Evolutionary conservation across 352 stramenopile species (phyloP), one percentile per base, ranked within the genome.

Genomic region (Globisporangium heterothallicum): DNA sequence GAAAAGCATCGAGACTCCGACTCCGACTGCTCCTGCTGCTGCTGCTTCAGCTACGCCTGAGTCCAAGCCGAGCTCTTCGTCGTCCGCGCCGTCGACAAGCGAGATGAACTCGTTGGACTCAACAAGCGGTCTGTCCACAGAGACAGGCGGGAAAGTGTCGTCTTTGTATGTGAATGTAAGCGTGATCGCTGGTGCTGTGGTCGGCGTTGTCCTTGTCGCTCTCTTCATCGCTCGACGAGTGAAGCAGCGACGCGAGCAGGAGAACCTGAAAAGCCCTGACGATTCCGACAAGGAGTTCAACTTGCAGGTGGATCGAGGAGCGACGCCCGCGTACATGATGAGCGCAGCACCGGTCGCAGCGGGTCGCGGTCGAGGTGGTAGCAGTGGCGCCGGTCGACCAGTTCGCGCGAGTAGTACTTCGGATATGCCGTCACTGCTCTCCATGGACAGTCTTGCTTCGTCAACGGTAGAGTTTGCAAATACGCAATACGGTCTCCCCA

Each of bases 201-300:
- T 75, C 19, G 70, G 72, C 12, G 61, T 74, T 12, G 40, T 84
- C 18, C 52, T 85, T 26, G 59, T 88, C 10, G 54, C 66, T 6
- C 22, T 76, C 3, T 86, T 90, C 47, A 62, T 90, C 21, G 55
- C 64, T 10, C 67, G 57, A 10, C 67, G 70, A 29, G 47, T 80
- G 24, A 61, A 58, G 29, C 24, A 59, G 52, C 69, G 59, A 25
- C 69, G 68, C 1, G 44, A 70, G 8, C 13, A 53, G 22, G 29
- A 36, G 8, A 53, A 50, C 21, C 66, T 53, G 42, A 73, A 61
- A 51, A 69, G 63, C 24, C 58, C 54, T 6, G 36, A 49, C 2
- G 63, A 64, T 10, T 56, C 70, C 29, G 62, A 74, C 34, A 63
- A 47, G 24, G 53, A 71, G 29, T 67, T 68, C n/a, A 49, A 52